Evolutionary conservation across 805 yeast genomes (phyloP).

Genomic region (Starmera amethionina): DNA sequence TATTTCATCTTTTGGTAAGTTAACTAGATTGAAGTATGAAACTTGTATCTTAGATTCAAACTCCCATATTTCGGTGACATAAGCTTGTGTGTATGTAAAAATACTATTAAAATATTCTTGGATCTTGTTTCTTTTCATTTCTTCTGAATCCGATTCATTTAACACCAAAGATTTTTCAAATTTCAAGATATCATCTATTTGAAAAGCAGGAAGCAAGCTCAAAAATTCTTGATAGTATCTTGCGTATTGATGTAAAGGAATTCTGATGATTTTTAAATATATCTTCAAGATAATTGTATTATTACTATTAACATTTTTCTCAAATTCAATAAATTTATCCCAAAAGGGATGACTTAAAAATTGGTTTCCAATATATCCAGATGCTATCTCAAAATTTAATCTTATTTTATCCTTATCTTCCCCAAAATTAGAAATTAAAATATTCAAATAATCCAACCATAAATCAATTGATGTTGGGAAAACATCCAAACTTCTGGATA

Average conservation of each 20-base stretch:
- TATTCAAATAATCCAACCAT: constrained; percentile 58
- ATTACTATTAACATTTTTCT: constrained; percentile 17
- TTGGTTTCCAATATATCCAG: constrained; percentile 49
- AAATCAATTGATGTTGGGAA: constrained; percentile 55
- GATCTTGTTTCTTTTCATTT: constrained; percentile 11
- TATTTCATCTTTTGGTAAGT: constrained; percentile 32
- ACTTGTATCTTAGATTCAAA: constrained; percentile 59
- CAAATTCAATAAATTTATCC: constrained; percentile 69
- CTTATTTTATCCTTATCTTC: constrained; percentile 25
- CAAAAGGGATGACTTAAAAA: constrained; percentile 74
- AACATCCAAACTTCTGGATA: constrained; percentile 33
- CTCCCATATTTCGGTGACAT: constrained; percentile 42
- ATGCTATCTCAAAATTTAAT: constrained; percentile 37
- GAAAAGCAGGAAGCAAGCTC: constrained; percentile 19
- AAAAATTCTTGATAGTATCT: constrained; percentile 49
- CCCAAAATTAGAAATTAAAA: constrained; percentile 34
- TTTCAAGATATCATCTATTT: constrained; percentile 5
- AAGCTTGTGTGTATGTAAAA: constrained; percentile 9
- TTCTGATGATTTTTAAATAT: constrained; percentile 33
- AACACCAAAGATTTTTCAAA: constrained; percentile 14
- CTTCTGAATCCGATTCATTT: constrained; percentile 5
- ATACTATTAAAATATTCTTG: constrained; percentile 8
- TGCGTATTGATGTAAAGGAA: constrained; percentile 85
- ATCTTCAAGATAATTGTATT: constrained; percentile 26
- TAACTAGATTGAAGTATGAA: constrained; percentile 43